Base-by-base conservation (phyloP, 2,329 filamentous ascomycete genomes). In the Paraphoma sp. region DNA sequence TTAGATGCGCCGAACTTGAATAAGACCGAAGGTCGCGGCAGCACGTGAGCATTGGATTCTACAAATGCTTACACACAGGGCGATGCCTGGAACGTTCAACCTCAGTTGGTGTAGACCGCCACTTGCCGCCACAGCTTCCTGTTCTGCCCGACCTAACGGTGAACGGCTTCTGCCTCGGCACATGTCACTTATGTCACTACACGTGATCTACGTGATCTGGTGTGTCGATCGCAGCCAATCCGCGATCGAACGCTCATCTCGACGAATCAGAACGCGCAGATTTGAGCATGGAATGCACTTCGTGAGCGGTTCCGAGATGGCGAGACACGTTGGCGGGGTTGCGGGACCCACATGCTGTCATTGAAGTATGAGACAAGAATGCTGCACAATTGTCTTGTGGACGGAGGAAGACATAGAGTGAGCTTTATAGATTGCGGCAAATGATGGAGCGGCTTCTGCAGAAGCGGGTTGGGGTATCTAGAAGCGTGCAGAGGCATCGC, bases 141-240 rank as follows among this genome's bases (percentile, higher is more conserved):
- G 38, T 47, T 49, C 56, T 57, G 51, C 48, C 54, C 47, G 47
- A 10, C 23, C 23, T 23, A 5, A 8, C 42, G 4, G 4, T 17
- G 45, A 41, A 33, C 44, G 38, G 44, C 30, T 43, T 29, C 29
- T 6, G 45, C 54, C 58, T 58, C 58, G 57, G 60, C 46, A 46
- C 7, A 4, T 30, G 17, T 38, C 6, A 2, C 7, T 10, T 6
- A 4, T 30, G 17, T 38, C 6, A 2, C 5, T 10, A 6, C 60
- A 62, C 60, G 60, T 63, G 60, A 58, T n/a, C 3, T 51, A 62
- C 60, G 60, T 63, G 60, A 58, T n/a, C 3, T 51, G 52, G 60
- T 48, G 53, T 47, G 54, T 41, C 54, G 54, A 56, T 56, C 58
- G n/a, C 16, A 18, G 33, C 33, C 33, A 36, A 36, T 36, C 33